phyloP scores from a whole-genome alignment of 2,329 filamentous ascomycete genomes.

The Ophiosphaerella narmari region DNA sequence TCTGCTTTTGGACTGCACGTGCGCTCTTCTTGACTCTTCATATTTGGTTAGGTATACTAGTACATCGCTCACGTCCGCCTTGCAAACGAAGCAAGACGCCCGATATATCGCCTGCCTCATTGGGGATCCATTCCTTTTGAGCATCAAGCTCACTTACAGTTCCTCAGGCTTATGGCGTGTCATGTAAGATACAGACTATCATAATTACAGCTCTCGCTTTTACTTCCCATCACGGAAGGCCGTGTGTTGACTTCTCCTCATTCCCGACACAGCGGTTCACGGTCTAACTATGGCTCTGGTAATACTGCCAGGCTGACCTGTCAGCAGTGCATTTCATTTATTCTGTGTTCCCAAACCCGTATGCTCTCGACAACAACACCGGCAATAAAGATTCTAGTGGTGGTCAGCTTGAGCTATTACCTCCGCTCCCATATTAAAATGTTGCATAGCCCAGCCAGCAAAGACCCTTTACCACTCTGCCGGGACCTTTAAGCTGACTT shows the following conservation, averaged over 20 bases:
- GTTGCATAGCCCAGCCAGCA: constrained; percentile 7
- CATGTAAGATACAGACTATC: constrained; percentile 10
- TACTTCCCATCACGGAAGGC: not conserved
- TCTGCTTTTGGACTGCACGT: constrained; percentile 17
- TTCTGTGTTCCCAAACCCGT: constrained; percentile 15
- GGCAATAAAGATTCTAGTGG: constrained; percentile 6
- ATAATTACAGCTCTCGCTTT: not conserved
- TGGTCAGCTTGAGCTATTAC: constrained; percentile 32
- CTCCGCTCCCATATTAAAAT: constrained; percentile 20
- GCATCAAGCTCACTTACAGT: not conserved
- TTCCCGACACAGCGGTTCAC: constrained; percentile 14
- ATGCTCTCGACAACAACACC: constrained; percentile 17
- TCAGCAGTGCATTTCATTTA: constrained; percentile 32
- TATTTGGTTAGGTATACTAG: not conserved
- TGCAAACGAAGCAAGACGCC: not conserved
- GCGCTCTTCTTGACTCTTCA: not conserved
- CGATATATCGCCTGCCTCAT: constrained; percentile 9
- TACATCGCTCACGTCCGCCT: constrained; percentile 1
- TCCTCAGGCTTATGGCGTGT: constrained; percentile 8
- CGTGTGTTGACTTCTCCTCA: constrained; percentile 1
- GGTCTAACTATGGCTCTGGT: constrained; percentile 25
- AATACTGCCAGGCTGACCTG: constrained; percentile 35
- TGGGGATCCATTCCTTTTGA: constrained; percentile 3
- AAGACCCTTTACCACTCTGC: constrained; percentile 10
- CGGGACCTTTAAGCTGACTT: constrained; percentile 14